Conservation (phyloP, 805 yeast genomes). For the Jamesozyma jinghongensis region DNA sequence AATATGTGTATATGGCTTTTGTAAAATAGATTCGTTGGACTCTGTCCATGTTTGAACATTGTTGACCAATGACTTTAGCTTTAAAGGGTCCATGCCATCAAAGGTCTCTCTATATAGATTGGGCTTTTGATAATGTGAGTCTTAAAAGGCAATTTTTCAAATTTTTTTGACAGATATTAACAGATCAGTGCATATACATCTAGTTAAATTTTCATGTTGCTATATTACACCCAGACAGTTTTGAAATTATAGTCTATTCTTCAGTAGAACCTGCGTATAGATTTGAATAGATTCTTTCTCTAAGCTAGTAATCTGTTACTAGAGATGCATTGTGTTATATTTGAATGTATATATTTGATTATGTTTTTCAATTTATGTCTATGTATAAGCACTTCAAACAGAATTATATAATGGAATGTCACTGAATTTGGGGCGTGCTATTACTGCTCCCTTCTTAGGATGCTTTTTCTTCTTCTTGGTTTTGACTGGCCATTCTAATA, state of each 20-base stretch:
- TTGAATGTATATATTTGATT: background rate
- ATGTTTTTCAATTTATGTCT: background rate
- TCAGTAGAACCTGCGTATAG: too few relatives aligned
- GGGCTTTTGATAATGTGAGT: too few relatives aligned
- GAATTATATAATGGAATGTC: slow-evolving; percentile 14
- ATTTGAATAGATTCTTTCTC: too few relatives aligned
- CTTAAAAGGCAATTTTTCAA: too few relatives aligned
- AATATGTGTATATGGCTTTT: slow-evolving; percentile 44
- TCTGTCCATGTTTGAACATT: slow-evolving; percentile 24
- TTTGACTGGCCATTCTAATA: slow-evolving; percentile 20
- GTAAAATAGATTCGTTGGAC: slow-evolving; percentile 24
- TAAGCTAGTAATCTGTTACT: too few relatives aligned
- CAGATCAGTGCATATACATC: too few relatives aligned
- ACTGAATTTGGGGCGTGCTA: slow-evolving; percentile 6
- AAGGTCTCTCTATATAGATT: too few relatives aligned
- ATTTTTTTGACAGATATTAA: too few relatives aligned
- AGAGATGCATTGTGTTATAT: background rate
- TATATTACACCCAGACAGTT: too few relatives aligned
- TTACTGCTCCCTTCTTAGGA: background rate
- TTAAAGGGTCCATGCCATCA: slow-evolving; percentile 1
- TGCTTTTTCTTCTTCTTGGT: slow-evolving; percentile 7
- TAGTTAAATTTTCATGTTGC: too few relatives aligned
- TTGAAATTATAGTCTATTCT: too few relatives aligned
- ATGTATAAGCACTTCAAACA: background rate
- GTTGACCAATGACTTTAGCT: slow-evolving; percentile 8